Base-by-base conservation (phyloP, 257 asterid genomes). In the Orobanche coerulescens region DNA sequence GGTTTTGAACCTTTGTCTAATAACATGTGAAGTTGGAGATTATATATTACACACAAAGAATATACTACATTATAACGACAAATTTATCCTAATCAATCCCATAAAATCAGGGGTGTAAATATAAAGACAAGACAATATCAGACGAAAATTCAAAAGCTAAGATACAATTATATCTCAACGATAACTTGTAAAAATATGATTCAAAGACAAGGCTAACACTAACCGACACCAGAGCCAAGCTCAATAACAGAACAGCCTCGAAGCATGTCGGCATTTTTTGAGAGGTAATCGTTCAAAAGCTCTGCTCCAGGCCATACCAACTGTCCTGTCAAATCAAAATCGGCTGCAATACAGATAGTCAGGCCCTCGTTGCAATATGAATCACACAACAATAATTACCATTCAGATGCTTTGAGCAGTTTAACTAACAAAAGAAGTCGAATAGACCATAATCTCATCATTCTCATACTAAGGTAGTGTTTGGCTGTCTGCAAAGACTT, bases 241-340 rank as follows among this genome's bases (percentile, higher is more conserved):
- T 91, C 98, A 47, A 91, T 76, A 65, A 79, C 75, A 25, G 96
- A 88, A 72, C 85, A 79, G 15, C 92, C 92, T 65, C 23, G 83
- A 18, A 91, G 81, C 55, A 76, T 71, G 23, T 81, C 91, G 24
- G 82, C 77, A 65, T 84, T 88, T 71, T 74, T 74, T 2, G 87
- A 82, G 56, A 91, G 90, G 74, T 83, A 91, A 65, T 81, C 74
- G 64, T 91, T 91, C 80, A 88, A 43, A 47, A 88, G 84, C 58
- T 71, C 86, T 5, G 98, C 96, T 64, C 98, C 96, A 42, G 96
- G 95, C 98, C 98, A 92, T 13, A 88, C 98, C 73, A 92, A 65
- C 82, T 92, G 98, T 47, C 95, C 96, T 4, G 98, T 92, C 75
- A 92, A 71, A 78, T 92, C 98, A 73, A 82, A 92, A 80, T 92